Percentiles rank a stretch among this genome's conserved stretches.
These are phyloP conservation scores for Sutorius australiensis DNA, from an alignment of 768 basidiomycete genomes.

Conservation along the genomic window DNA sequence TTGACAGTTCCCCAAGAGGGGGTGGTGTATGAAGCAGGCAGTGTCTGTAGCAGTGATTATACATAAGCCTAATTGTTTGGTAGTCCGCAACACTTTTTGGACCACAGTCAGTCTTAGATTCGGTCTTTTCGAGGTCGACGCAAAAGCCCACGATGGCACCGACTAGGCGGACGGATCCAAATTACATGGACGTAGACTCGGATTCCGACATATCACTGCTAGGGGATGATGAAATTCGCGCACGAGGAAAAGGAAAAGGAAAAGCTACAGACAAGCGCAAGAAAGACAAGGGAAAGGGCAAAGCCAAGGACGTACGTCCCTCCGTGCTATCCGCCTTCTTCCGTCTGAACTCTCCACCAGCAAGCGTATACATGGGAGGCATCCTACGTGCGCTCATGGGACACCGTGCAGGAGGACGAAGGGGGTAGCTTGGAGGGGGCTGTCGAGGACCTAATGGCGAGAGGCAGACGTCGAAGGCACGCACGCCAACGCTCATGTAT, in stretches of 20 bases:
- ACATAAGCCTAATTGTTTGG: not conserved
- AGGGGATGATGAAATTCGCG: conserved; percentile 45
- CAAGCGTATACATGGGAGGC: conserved; percentile 96
- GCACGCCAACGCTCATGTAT: conserved; percentile 15
- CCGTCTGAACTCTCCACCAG: conserved; percentile 33
- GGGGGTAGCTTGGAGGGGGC: conserved; percentile 85
- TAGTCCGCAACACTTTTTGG: not conserved
- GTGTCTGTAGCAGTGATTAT: not conserved
- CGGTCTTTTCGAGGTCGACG: not conserved
- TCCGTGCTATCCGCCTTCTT: not conserved
- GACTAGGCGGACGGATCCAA: conserved; percentile 25
- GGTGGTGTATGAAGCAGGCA: not conserved
- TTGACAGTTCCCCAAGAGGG: not conserved
- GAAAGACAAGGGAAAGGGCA: conserved; percentile 47
- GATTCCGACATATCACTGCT: conserved; percentile 70
- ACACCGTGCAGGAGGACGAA: conserved; percentile 95
- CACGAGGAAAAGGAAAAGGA: conserved; percentile 55
- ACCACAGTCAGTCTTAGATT: not conserved
- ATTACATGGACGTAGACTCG: conserved; percentile 56
- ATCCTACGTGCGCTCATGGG: conserved; percentile 92
- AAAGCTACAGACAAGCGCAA: conserved; percentile 51
- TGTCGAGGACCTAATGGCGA: conserved; percentile 85
- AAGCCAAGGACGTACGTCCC: conserved; percentile 32
- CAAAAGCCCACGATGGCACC: conserved; percentile 20
- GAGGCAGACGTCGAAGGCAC: conserved; percentile 79